Base-by-base conservation (phyloP, 768 basidiomycete species). In the Candolleomyces aberdarensis region DNA sequence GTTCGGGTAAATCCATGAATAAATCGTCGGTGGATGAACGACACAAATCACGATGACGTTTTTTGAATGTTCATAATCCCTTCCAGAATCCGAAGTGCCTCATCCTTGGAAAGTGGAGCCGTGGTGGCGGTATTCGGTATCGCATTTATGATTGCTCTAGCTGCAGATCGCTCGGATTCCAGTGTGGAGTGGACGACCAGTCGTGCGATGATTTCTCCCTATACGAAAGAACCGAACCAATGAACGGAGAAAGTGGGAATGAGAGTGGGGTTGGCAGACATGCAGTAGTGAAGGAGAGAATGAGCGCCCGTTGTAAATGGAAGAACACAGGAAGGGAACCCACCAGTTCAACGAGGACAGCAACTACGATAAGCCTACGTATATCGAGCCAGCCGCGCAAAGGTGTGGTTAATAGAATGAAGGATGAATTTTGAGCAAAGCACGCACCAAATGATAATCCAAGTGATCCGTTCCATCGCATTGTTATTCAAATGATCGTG, bases 401-500 rank as follows among this genome's bases (percentile, higher is more conserved):
- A 54, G 67, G 57, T 51, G 58, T 62, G 58, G 59, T 63, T 29
- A 55, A 13, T 19, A 20, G 31, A 15, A 15, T 20, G 29, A 8
- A 10, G 60, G 51, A 47, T 7, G 49, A 67, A 54, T 22, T 36
- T 7, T 1, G 6, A 36, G 36, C 63, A 64, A n/a, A 62, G 41
- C 63, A 63, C 74, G 44, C 68, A 82, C 72, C 81, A 83, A 58
- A 81, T 82, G 55, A 78, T 71, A 31, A 78, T 76, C 78, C 74
- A 78, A 50, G 95, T 97, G 67, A 96, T 94, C 26, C 93, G 83
- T 61, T 91, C 89, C 90, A 95, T 96, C 11, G 91, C 92, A 52
- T 82, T 85, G 63, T 91, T 90, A 67, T 96, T 96, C 56, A 97
- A 74, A 68, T 96, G 94, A 65, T 96, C 93, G 66, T 97, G 95